Evolutionary conservation across 2,329 filamentous ascomycete genomes (phyloP).

Genomic region (Penicillium aurantiogriseum): DNA sequence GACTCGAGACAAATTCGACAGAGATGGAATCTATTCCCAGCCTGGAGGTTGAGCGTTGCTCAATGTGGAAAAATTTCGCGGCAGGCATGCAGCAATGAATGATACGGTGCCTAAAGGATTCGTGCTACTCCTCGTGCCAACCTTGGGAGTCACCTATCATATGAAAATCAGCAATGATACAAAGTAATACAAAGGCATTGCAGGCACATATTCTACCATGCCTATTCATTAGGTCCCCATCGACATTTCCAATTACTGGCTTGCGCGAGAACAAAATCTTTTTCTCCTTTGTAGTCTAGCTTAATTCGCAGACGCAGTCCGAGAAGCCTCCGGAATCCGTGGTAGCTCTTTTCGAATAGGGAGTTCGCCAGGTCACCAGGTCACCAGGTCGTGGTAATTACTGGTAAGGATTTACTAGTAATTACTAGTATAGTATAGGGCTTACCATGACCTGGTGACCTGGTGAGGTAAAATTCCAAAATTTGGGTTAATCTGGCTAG

Average conservation of each 20-base stretch:
- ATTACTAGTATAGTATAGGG: too few species aligned
- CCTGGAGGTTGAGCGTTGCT: slow-evolving; percentile 15
- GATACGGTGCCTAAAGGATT: too few species aligned
- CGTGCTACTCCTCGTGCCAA: neutral
- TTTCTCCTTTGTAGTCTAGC: neutral
- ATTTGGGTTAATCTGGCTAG: too few species aligned
- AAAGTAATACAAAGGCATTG: neutral
- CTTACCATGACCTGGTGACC: too few species aligned
- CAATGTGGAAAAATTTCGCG: slow-evolving; percentile 17
- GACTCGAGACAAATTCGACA: slow-evolving; percentile 22
- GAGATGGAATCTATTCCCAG: slow-evolving; percentile 20
- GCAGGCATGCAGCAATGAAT: slow-evolving; percentile 18
- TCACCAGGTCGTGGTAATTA: too few species aligned
- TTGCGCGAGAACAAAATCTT: neutral
- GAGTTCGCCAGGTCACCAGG: too few species aligned
- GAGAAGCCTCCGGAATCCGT: neutral
- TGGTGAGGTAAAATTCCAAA: too few species aligned
- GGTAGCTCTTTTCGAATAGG: neutral
- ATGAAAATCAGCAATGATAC: neutral
- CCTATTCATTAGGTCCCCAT: neutral
- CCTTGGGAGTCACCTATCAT: neutral
- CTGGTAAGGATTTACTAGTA: too few species aligned
- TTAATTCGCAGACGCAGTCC: neutral
- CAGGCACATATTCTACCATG: neutral
- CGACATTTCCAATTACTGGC: neutral